Evolutionary conservation across 176 grass and related monocot species (phyloP).

Genomic region (Aegilops umbellulata): DNA sequence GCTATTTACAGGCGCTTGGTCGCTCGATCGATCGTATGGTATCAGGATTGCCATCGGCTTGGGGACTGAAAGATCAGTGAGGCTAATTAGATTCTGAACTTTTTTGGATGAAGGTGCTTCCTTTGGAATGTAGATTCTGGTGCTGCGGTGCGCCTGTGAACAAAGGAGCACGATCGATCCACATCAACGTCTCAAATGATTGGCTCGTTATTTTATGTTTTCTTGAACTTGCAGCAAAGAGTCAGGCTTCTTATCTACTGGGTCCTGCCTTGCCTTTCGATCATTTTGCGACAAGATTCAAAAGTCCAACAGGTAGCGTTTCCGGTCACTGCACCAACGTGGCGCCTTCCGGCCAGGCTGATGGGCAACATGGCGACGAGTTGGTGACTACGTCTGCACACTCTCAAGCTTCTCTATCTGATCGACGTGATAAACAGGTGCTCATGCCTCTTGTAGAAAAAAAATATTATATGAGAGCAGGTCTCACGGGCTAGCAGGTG

Average conservation of each 20-base stretch:
- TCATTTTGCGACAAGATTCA: background rate
- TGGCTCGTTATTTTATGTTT: too few species aligned
- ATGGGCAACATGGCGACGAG: background rate
- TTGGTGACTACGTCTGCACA: background rate
- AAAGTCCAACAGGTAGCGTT: background rate
- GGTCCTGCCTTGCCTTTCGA: too few species aligned
- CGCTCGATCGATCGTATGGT: background rate
- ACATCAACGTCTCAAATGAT: background rate
- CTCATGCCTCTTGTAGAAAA: background rate
- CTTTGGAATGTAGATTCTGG: background rate
- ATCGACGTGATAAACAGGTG: background rate
- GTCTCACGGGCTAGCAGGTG: too few species aligned
- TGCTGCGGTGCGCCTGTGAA: background rate
- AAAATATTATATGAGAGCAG: too few species aligned
- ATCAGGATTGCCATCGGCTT: background rate
- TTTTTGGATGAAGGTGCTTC: background rate
- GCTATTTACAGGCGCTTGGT: slow-evolving; percentile 44
- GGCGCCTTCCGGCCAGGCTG: background rate
- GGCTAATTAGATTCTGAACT: background rate
- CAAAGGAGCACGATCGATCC: background rate
- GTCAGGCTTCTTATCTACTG: background rate
- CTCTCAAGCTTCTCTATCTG: slow-evolving; percentile 1
- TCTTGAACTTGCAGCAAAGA: background rate
- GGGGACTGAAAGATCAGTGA: background rate
- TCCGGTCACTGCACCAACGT: background rate